These are phyloP conservation scores for Chalaropsis ovoidea DNA, from an alignment of 2,329 filamentous ascomycete species.

Conservation along the genomic window DNA sequence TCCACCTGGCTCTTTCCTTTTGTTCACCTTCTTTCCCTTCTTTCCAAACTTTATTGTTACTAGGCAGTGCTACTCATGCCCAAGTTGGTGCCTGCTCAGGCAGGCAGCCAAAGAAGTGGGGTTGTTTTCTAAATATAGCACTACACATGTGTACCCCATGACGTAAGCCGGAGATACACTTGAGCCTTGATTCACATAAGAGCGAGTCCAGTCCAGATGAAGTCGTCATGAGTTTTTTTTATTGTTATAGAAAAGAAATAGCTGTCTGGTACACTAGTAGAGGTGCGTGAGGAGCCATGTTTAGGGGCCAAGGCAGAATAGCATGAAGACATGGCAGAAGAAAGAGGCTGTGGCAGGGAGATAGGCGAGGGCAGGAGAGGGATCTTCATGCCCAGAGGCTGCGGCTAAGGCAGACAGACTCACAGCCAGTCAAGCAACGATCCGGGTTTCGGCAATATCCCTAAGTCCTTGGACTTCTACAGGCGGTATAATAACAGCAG, in stretches of 20 bases:
- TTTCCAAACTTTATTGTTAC: neutral
- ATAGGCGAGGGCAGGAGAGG: neutral
- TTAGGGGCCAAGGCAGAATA: constrained; percentile 3
- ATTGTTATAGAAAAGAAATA: neutral
- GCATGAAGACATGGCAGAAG: neutral
- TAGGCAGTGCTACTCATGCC: neutral
- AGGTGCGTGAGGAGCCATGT: neutral
- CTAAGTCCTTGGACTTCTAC: neutral
- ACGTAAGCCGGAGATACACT: neutral
- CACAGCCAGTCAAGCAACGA: neutral
- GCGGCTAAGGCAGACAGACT: neutral
- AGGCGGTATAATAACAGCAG: neutral
- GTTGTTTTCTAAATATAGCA: neutral
- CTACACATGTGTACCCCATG: neutral
- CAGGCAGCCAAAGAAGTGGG: constrained; percentile 4
- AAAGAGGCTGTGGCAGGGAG: constrained; percentile 7
- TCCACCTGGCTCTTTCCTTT: neutral
- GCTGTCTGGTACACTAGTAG: neutral
- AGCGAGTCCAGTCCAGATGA: neutral
- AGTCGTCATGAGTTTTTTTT: neutral
- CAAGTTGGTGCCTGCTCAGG: constrained; percentile 4
- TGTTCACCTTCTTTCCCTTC: neutral
- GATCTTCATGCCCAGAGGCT: neutral
- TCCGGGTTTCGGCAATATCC: neutral
- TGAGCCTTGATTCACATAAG: neutral